Evolutionary conservation across 108 stramenopile genomes (phyloP).

Genomic region (Halocafeteria seosinensis): DNA sequence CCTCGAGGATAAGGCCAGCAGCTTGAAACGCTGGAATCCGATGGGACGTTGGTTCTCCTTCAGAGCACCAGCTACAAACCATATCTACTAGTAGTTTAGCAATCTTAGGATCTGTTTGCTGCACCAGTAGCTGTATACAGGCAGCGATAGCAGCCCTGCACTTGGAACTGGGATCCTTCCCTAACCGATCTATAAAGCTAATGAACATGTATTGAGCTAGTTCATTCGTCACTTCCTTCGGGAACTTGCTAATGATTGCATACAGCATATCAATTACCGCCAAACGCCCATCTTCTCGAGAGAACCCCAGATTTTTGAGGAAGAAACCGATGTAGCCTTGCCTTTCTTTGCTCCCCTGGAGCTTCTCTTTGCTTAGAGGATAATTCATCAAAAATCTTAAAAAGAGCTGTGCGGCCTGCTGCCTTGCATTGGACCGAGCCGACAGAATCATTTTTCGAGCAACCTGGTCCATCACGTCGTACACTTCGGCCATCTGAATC

Average conservation of each 20-base stretch:
- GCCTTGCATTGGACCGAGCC: background rate
- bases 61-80: background rate
- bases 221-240: conserved; percentile 1
- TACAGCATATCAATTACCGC: conserved; percentile 7
- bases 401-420: background rate
- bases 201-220: conserved; percentile 2
- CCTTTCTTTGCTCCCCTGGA: too few relatives aligned
- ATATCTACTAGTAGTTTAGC: background rate
- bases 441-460: background rate
- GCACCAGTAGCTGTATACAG: background rate
- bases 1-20: too few relatives aligned
- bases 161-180: background rate
- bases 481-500: conserved; percentile 13
- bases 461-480: conserved; percentile 12
- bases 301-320: conserved; percentile 8
- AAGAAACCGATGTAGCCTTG: conserved; percentile 7
- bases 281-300: conserved; percentile 1
- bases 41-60: too few relatives aligned
- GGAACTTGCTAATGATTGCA: background rate
- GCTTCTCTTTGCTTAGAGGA: conserved; percentile 6
- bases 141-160: background rate
- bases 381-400: conserved; percentile 8
- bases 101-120: background rate
- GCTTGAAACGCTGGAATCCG: too few relatives aligned
- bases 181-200: background rate